Evolutionary conservation across 345 rosid genomes (phyloP).

Genomic region (Excoecaria agallocha): DNA sequence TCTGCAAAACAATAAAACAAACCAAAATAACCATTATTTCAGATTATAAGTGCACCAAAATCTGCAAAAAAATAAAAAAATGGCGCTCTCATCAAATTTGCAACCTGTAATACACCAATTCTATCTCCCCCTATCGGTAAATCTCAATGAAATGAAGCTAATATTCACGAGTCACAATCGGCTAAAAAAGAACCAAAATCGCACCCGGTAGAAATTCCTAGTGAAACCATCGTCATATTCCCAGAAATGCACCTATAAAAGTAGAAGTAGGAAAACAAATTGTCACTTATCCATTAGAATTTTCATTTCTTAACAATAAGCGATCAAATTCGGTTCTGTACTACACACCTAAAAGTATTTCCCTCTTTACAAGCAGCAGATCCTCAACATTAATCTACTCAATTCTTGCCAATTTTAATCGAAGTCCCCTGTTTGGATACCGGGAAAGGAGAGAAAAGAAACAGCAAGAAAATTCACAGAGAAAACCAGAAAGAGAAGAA

Average conservation of each 20-base stretch:
- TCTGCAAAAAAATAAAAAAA: slow-evolving; percentile 4
- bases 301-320: background rate
- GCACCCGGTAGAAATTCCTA: slow-evolving; percentile 5
- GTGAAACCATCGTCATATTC: slow-evolving; percentile 2
- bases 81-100: background rate
- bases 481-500: slow-evolving; percentile 17
- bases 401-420: slow-evolving; percentile 13
- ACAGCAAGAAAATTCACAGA: slow-evolving; percentile 32
- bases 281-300: background rate
- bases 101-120: slow-evolving; percentile 12
- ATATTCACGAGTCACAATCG: slow-evolving; percentile 13
- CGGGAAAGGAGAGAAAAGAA: slow-evolving; percentile 28
- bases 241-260: slow-evolving; percentile 23
- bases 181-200: background rate
- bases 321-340: slow-evolving; percentile 12
- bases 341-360: slow-evolving; percentile 24
- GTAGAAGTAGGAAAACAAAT: background rate
- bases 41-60: slow-evolving; percentile 10
- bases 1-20: slow-evolving; percentile 22
- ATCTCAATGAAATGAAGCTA: slow-evolving; percentile 9
- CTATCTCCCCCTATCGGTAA: background rate
- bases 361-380: slow-evolving; percentile 21
- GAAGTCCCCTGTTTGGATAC: slow-evolving; percentile 26
- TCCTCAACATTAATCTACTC: slow-evolving; percentile 26
- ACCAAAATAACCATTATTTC: background rate